Percentiles rank a stretch among this genome's conserved stretches.
Conservation (phyloP, 129 eudicot species). For the Heracleum sosnowskyi region DNA sequence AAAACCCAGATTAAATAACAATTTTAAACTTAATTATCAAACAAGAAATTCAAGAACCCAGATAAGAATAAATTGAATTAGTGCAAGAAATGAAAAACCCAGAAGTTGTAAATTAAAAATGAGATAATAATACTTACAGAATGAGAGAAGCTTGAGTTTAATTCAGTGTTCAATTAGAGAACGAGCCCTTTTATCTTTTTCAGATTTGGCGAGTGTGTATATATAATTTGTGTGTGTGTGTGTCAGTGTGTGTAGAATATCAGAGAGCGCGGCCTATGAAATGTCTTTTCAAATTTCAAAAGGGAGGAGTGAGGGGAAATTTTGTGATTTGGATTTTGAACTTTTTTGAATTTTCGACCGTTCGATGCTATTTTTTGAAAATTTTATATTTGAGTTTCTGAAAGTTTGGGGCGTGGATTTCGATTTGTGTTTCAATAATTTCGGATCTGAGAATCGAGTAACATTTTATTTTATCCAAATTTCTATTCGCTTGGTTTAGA, state of each 20-base stretch:
- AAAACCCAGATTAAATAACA: background rate
- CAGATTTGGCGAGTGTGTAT: background rate
- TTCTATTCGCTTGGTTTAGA: too few species aligned
- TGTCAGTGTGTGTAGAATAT: background rate
- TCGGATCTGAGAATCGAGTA: background rate
- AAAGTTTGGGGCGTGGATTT: background rate
- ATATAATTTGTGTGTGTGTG: background rate
- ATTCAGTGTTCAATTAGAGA: background rate
- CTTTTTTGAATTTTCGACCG: background rate
- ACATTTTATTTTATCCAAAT: too few species aligned
- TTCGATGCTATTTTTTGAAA: too few species aligned
- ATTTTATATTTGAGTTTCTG: background rate
- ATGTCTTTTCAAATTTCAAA: constrained; percentile 3
- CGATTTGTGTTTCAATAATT: background rate
- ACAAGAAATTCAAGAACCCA: background rate
- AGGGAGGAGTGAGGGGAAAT: background rate
- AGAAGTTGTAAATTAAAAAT: background rate
- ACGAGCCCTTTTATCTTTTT: background rate
- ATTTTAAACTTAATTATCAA: background rate
- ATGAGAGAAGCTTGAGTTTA: background rate
- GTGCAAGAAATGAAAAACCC: background rate
- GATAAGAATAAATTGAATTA: background rate
- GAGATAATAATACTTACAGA: background rate
- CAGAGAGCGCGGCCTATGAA: background rate
- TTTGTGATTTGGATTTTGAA: background rate